Evolutionary conservation across 2,329 filamentous ascomycete species (phyloP).

Genomic region (Pestalotiopsis sp.): DNA sequence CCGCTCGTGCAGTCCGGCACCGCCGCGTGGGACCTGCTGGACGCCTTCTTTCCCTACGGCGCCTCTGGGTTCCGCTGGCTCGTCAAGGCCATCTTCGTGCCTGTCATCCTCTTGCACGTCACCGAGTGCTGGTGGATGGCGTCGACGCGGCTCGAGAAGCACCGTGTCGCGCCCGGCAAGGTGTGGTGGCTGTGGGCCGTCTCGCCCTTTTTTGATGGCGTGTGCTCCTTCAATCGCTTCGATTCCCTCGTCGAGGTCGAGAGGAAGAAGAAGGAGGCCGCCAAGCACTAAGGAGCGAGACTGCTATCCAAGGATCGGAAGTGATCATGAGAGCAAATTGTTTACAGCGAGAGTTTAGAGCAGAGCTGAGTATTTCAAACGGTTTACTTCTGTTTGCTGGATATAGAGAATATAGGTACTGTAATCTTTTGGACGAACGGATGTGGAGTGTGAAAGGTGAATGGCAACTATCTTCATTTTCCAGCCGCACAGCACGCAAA

Average conservation of each 20-base stretch:
- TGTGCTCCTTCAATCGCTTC: conserved; percentile 51
- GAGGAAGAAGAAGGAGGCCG: conserved; percentile 42
- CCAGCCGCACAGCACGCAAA: no score
- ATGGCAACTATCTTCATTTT: no score
- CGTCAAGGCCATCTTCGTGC: conserved; percentile 59
- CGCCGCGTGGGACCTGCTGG: conserved; percentile 49
- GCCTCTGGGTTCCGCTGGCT: conserved; percentile 60
- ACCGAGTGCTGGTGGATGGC: conserved; percentile 63
- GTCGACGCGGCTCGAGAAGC: conserved; percentile 46
- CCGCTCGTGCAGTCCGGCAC: conserved; percentile 56
- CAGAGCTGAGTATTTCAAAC: no score
- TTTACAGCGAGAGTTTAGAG: no score
- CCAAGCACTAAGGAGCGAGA: conserved; percentile 37
- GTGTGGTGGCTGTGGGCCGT: conserved; percentile 60
- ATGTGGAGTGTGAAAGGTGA: no score
- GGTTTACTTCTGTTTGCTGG: no score
- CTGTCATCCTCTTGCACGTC: conserved; percentile 67
- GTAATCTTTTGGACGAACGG: no score
- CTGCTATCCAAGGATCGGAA: no score
- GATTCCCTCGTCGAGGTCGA: conserved; percentile 50
- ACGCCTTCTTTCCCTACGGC: conserved; percentile 52
- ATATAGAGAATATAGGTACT: no score
- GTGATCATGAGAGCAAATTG: no score
- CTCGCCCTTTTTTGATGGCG: conserved; percentile 58
- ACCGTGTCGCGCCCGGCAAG: conserved; percentile 46